Evolutionary conservation across 2,329 filamentous ascomycete species (phyloP).

Genomic region (Volutella citrinella): DNA sequence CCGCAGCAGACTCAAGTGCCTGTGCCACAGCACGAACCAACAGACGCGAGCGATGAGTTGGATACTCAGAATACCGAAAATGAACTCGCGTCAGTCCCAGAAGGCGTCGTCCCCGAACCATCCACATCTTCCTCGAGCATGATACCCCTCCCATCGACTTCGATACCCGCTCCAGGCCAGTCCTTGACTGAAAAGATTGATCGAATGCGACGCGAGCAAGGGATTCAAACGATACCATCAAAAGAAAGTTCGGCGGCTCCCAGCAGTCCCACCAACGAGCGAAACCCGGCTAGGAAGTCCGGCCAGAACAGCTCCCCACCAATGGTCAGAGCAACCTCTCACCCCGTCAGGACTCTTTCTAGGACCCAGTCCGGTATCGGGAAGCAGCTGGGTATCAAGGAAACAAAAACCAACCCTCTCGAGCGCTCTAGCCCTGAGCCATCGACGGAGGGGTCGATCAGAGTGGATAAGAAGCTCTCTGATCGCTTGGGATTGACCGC

Average conservation of each 20-base stretch:
- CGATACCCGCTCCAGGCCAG: constrained; percentile 13
- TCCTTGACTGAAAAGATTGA: constrained; percentile 46
- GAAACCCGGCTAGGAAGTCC: constrained; percentile 41
- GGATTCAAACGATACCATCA: constrained; percentile 26
- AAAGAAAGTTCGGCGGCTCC: constrained; percentile 27
- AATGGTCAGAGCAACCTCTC: constrained; percentile 51
- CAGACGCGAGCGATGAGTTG: constrained; percentile 4
- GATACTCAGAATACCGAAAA: constrained; percentile 9
- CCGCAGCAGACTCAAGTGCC: constrained; percentile 28
- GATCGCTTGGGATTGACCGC: constrained; percentile 67
- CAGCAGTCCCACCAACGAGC: constrained; percentile 28
- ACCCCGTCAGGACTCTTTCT: constrained; percentile 46
- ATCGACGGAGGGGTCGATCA: constrained; percentile 38
- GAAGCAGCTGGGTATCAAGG: constrained; percentile 38
- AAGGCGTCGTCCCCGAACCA: background rate
- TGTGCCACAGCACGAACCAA: constrained; percentile 8
- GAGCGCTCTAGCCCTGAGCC: constrained; percentile 20
- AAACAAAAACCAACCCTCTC: constrained; percentile 27
- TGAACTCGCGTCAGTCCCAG: constrained; percentile 8
- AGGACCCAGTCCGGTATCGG: constrained; percentile 43
- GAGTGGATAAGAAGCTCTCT: constrained; percentile 71
- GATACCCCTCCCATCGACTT: constrained; percentile 8
- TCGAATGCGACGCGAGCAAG: constrained; percentile 50
- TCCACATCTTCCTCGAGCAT: constrained; percentile 8
- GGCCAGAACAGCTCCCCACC: constrained; percentile 49